Percentiles rank a stretch among this genome's conserved stretches.
Conservation (phyloP, 352 stramenopile species). For the Globisporangium parvum region DNA sequence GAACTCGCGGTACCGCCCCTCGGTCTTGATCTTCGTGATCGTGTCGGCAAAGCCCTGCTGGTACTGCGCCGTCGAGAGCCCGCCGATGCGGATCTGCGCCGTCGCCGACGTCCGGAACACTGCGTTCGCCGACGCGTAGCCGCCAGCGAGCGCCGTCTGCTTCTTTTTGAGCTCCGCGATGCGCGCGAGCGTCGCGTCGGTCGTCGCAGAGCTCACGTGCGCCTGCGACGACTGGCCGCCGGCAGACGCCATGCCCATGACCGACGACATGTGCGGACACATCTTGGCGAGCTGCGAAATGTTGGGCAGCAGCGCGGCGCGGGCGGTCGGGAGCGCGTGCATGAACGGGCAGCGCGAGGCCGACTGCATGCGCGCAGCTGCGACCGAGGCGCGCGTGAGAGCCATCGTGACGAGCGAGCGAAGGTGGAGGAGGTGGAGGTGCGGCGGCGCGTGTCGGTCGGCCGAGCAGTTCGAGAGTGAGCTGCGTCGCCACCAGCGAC, state of each 20-base stretch:
- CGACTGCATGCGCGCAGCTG: constrained; percentile 60
- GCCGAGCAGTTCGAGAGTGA: constrained; percentile 38
- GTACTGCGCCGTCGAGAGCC: constrained; percentile 55
- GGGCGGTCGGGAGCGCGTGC: constrained; percentile 63
- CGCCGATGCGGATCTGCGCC: constrained; percentile 53
- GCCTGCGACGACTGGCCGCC: constrained; percentile 52
- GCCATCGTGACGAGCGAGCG: constrained; percentile 33
- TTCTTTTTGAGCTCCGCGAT: constrained; percentile 67
- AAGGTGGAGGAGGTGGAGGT: neutral
- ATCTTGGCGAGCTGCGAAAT: constrained; percentile 82
- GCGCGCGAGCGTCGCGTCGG: constrained; percentile 63
- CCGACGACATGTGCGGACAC: constrained; percentile 80
- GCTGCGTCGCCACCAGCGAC: no score
- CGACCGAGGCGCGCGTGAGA: constrained; percentile 63
- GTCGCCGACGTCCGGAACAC: constrained; percentile 52
- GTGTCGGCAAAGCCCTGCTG: constrained; percentile 65
- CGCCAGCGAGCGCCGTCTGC: constrained; percentile 28
- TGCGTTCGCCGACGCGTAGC: constrained; percentile 38
- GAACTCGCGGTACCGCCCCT: constrained; percentile 86
- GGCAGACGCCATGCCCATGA: constrained; percentile 56
- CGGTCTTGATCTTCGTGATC: constrained; percentile 78
- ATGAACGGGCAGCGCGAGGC: constrained; percentile 82
- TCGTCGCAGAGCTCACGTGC: constrained; percentile 44
- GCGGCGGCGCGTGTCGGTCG: neutral
- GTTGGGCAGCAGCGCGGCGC: constrained; percentile 76